Evolutionary conservation across 345 rosid species (phyloP), one percentile per base, ranked within the genome.

Genomic region (Populus euphratica): DNA sequence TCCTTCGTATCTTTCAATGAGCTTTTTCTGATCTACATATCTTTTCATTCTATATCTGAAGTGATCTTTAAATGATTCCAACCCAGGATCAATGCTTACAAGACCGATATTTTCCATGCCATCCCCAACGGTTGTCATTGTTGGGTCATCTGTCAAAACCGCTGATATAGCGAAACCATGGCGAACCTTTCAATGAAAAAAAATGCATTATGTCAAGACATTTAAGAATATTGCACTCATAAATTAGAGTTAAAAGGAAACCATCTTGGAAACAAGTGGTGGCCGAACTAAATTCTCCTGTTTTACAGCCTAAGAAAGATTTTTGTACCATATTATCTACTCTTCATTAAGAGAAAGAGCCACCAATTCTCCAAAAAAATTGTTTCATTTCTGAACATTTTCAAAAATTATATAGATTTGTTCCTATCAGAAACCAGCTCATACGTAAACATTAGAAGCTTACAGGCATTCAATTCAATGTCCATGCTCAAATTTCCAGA

Each of bases 31-130:
- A 70, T 90, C 89, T 49, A 72, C 21, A 47, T 83, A 89, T 80
- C 86, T 92, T 82, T 68, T 81, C 81, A 89, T 54, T 82, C 90
- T 86, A 75, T 87, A 83, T 54, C 41, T 81, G 80, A 92, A 92
- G 87, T 92, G 96, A 77, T 85, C 92, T 77, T 73, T 83, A 84
- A 87, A 92, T 65, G 85, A 84, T 84, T 75, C 83, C 76, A 92
- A 63, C 69, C 86, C 83, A 65, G 88, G 83, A 87, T 90, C 96
- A 74, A 70, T 33, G 14, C 73, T 76, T 71, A 90, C 73, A 76
- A 92, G 83, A 70, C 88, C 88, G 59, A 88, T 75, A 65, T 80
- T 84, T 81, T 82, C 90, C 7, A 29, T 33, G 44, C 87, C 88
- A 49, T 84, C 87, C 59, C 81, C 88, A 35, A 64, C 64, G 54